Conservation (phyloP, 208 protist genomes). For the Histomonas meleagridis region DNA sequence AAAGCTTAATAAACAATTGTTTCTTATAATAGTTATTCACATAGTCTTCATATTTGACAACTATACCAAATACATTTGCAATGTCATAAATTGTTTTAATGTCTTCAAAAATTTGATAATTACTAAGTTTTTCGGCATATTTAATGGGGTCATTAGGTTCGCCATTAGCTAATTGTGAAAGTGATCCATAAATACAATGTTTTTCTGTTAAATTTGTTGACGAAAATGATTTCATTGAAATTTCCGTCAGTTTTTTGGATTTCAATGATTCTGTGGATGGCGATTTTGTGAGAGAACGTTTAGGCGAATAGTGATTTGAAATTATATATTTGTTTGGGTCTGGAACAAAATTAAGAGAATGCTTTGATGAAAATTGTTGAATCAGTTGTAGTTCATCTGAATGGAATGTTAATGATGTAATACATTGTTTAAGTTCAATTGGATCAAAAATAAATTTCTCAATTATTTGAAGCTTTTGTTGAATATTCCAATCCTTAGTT, state of each 20-base stretch:
- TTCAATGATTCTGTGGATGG: background rate
- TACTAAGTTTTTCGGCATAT: background rate
- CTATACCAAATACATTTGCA: background rate
- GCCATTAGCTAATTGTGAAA: background rate
- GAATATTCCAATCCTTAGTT: background rate
- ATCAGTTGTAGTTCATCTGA: background rate
- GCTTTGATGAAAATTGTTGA: background rate
- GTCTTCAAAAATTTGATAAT: background rate
- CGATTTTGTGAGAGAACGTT: background rate
- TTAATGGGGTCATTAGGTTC: background rate
- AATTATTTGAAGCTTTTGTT: background rate
- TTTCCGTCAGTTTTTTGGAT: background rate
- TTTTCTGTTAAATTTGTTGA: too few relatives aligned
- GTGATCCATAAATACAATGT: too few relatives aligned
- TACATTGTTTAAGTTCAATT: background rate
- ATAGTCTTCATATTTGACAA: background rate
- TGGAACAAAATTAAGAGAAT: background rate
- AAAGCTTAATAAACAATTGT: background rate
- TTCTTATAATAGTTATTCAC: too few relatives aligned
- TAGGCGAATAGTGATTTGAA: background rate
- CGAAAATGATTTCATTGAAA: background rate
- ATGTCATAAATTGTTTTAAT: background rate
- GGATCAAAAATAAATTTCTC: background rate
- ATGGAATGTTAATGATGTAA: background rate
- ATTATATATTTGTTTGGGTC: background rate